A percentile compares a stretch with the other conserved stretches of the same genome.
Evolutionary conservation across 108 stramenopile species (phyloP).

Genomic region (Discostella stelligeroides): DNA sequence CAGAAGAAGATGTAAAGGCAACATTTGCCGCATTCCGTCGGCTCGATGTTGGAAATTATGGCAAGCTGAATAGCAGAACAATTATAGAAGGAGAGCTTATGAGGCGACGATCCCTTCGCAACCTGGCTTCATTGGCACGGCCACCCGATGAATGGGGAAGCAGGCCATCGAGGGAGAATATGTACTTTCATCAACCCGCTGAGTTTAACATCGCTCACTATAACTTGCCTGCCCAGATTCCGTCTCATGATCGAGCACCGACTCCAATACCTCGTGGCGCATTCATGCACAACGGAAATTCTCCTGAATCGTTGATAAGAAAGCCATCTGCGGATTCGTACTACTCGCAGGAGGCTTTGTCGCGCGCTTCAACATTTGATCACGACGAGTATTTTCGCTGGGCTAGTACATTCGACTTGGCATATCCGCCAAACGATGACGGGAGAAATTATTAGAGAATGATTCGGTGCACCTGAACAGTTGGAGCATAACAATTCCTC

Average conservation of each 20-base stretch:
- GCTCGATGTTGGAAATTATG: slow-evolving; percentile 78
- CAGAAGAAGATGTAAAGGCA: slow-evolving; percentile 77
- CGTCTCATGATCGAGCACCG: too few species aligned
- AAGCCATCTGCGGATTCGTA: slow-evolving; percentile 9
- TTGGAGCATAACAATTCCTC: background rate
- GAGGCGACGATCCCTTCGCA: slow-evolving; percentile 19
- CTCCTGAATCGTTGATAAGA: background rate
- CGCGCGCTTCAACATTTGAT: slow-evolving; percentile 10
- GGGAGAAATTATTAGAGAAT: background rate
- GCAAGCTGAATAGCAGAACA: slow-evolving; percentile 53
- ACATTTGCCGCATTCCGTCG: slow-evolving; percentile 86
- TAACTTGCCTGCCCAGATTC: background rate
- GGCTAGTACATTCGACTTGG: slow-evolving; percentile 10
- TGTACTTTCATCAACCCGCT: background rate
- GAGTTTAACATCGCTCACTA: background rate
- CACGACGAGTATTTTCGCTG: slow-evolving; percentile 18
- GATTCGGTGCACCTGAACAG: background rate
- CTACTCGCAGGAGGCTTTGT: background rate
- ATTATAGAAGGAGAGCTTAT: slow-evolving; percentile 52
- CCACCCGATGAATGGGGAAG: background rate
- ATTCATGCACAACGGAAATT: too few species aligned
- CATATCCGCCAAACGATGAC: background rate
- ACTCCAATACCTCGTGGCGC: too few species aligned
- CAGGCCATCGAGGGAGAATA: too few species aligned
- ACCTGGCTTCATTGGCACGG: background rate